Percentiles rank a stretch among this genome's conserved stretches.
phyloP scores from a whole-genome alignment of 306 rosid genomes.

The Fagus sylvatica region DNA sequence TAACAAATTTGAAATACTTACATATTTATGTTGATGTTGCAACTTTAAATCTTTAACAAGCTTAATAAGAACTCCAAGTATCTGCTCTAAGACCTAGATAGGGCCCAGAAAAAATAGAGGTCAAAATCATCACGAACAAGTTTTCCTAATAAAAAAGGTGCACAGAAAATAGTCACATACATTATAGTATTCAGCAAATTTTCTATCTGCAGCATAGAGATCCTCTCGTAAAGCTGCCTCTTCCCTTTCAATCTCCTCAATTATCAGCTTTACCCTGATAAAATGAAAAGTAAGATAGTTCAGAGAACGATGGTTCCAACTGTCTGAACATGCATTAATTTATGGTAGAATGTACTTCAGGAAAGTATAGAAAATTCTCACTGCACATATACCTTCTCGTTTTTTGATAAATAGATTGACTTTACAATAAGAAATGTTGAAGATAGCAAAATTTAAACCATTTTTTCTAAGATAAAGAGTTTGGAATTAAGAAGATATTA shows the following conservation, averaged over 20 bases:
- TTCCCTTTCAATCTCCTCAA: slow-evolving; percentile 87
- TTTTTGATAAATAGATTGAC: too few species aligned
- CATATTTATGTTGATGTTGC: slow-evolving; percentile 90
- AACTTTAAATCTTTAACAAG: slow-evolving; percentile 91
- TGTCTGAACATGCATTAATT: slow-evolving; percentile 4
- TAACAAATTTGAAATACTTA: slow-evolving; percentile 35
- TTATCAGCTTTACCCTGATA: slow-evolving; percentile 80
- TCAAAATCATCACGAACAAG: slow-evolving; percentile 10
- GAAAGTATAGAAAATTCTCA: too few species aligned
- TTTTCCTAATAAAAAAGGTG: slow-evolving; percentile 8
- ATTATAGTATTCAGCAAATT: slow-evolving; percentile 83
- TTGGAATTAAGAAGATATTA: too few species aligned
- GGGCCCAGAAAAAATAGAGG: slow-evolving; percentile 22
- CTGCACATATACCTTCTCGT: too few species aligned
- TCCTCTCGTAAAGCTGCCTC: slow-evolving; percentile 83
- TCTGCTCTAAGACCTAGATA: slow-evolving; percentile 87
- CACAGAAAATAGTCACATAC: slow-evolving; percentile 40
- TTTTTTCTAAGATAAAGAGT: too few species aligned
- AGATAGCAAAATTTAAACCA: too few species aligned
- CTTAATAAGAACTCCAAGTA: slow-evolving; percentile 82
- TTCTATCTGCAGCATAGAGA: slow-evolving; percentile 82
- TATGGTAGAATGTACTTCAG: not conserved
- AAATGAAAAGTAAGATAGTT: slow-evolving; percentile 21
- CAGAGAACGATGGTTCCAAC: slow-evolving; percentile 19
- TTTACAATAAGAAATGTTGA: too few species aligned